Percentiles rank a stretch among this genome's conserved stretches.
phyloP scores from a whole-genome alignment of 2,329 filamentous ascomycete genomes.

The Geosmithia morbida region DNA sequence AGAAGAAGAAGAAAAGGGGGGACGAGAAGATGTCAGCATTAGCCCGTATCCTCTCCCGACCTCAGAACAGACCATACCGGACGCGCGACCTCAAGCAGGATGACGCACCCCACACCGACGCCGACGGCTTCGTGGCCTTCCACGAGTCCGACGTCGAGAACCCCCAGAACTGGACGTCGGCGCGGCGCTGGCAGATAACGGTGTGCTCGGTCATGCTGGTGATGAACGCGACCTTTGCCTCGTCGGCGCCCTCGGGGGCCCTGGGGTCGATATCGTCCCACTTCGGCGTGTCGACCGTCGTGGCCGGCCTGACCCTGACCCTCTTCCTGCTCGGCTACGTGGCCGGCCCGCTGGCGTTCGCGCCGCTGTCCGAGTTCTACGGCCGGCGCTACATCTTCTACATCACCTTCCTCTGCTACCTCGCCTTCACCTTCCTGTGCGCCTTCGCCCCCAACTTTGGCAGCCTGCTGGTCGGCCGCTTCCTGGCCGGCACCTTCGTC shows the following conservation, averaged over 20 bases:
- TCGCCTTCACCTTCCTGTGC: constrained; percentile 36
- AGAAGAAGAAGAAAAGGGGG: too few species aligned
- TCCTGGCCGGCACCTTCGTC: constrained; percentile 40
- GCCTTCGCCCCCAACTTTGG: constrained; percentile 40
- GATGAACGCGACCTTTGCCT: constrained; percentile 39
- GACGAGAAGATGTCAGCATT: neutral
- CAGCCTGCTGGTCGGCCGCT: constrained; percentile 35
- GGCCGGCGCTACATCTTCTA: constrained; percentile 39
- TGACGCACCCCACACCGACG: constrained; percentile 1
- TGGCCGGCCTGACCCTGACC: constrained; percentile 33
- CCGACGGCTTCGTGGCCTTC: constrained; percentile 19
- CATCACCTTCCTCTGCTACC: constrained; percentile 29
- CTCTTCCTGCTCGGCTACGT: constrained; percentile 42
- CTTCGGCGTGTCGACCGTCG: constrained; percentile 31
- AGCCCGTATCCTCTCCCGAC: neutral
- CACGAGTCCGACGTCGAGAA: constrained; percentile 33
- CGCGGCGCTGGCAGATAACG: constrained; percentile 25
- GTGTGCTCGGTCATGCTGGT: constrained; percentile 28
- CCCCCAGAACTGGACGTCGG: constrained; percentile 29
- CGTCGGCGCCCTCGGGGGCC: constrained; percentile 17
- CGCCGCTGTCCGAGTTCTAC: constrained; percentile 42
- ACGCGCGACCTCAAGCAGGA: neutral
- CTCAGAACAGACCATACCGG: constrained; percentile 1
- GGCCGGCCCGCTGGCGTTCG: constrained; percentile 42
- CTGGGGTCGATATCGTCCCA: constrained; percentile 12